phyloP scores from a whole-genome alignment of 768 basidiomycete genomes.

The Pisolithus tinctorius region DNA sequence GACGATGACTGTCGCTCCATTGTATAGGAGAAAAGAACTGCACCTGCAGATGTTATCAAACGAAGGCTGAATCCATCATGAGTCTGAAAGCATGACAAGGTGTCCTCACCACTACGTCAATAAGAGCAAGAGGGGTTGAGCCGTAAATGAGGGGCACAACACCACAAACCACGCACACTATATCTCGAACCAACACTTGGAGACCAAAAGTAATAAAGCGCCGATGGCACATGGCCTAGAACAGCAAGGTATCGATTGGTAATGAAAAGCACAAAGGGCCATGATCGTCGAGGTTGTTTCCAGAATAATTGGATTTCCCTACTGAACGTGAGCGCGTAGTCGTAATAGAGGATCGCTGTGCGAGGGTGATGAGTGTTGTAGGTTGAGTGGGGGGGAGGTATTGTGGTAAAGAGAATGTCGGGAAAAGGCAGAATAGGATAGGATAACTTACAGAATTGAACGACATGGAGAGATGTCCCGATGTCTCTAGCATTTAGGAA shows the following conservation, averaged over 20 bases:
- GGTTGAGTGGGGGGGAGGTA: no score
- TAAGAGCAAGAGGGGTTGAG: neutral
- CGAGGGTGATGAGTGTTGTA: neutral
- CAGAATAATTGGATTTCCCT: conserved; percentile 41
- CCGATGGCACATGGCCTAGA: conserved; percentile 32
- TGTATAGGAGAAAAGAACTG: neutral
- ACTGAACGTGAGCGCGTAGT: conserved; percentile 39
- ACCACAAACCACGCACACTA: neutral
- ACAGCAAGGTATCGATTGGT: conserved; percentile 37
- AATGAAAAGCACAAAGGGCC: conserved; percentile 33
- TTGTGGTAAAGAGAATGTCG: no score
- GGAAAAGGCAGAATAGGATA: no score
- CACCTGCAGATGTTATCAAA: neutral
- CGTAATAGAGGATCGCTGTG: conserved; percentile 32
- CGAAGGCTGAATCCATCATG: neutral
- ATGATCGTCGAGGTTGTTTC: conserved; percentile 25
- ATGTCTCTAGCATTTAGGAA: no score
- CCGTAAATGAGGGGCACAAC: neutral
- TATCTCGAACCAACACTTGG: neutral
- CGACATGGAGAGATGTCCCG: no score
- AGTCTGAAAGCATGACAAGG: no score
- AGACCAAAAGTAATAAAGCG: conserved; percentile 29
- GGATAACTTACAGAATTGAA: no score
- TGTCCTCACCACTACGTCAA: neutral
- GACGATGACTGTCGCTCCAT: neutral